These are phyloP conservation scores for Calocybe gangraenosa DNA, from an alignment of 768 basidiomycete species.

Conservation along the genomic window DNA sequence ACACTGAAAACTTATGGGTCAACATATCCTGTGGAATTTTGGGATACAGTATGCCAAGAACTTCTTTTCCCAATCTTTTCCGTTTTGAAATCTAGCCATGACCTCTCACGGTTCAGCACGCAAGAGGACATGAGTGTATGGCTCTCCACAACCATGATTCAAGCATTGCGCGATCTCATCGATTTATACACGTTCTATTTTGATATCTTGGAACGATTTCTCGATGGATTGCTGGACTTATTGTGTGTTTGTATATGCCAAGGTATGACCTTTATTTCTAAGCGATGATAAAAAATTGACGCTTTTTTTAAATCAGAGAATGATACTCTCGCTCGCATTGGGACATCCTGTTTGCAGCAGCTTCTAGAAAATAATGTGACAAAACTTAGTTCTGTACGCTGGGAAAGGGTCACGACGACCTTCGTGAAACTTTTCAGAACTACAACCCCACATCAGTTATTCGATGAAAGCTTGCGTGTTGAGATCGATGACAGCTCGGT, in stretches of 20 bases:
- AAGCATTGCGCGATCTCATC: constrained; percentile 91
- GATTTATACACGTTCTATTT: constrained; percentile 97
- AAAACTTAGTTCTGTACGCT: constrained; percentile 78
- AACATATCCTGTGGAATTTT: constrained; percentile 86
- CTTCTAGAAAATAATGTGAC: constrained; percentile 88
- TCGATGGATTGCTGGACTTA: constrained; percentile 92
- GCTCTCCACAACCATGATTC: constrained; percentile 98
- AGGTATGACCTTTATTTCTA: constrained; percentile 49
- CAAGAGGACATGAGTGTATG: constrained; percentile 99
- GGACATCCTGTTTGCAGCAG: constrained; percentile 96
- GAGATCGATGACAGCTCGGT: constrained; percentile 64
- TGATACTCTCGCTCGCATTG: constrained; percentile 95
- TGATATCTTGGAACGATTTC: constrained; percentile 80
- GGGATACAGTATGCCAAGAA: constrained; percentile 97
- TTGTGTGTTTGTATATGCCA: constrained; percentile 97
- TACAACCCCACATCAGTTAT: constrained; percentile 95
- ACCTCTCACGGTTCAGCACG: constrained; percentile 87
- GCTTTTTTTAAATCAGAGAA: constrained; percentile 61
- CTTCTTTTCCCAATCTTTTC: constrained; percentile 98
- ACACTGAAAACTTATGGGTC: constrained; percentile 89
- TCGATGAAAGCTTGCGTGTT: constrained; percentile 86
- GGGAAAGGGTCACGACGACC: constrained; percentile 89
- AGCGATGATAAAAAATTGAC: constrained; percentile 3
- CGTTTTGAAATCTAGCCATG: constrained; percentile 89
- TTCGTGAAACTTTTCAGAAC: constrained; percentile 97